Conservation (phyloP, 2,329 filamentous ascomycete genomes). For the Periconia macrospinosa region DNA sequence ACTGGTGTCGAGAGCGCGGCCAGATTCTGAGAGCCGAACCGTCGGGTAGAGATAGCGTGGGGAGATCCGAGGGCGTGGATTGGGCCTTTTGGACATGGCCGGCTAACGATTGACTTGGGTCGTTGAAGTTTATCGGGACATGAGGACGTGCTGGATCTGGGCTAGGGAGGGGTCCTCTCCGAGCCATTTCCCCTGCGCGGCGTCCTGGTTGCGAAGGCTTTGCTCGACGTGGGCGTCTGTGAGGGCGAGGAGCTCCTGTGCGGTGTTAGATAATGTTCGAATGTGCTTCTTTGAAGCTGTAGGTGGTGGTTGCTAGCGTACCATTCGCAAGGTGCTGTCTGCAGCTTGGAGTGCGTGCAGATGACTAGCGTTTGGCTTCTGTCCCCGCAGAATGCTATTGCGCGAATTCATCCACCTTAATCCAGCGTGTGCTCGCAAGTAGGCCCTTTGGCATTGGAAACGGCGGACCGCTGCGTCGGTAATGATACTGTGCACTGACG, state of each 20-base stretch:
- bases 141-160: slow-evolving; percentile 48
- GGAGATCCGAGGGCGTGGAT: too few species aligned
- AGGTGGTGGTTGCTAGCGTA: slow-evolving; percentile 38
- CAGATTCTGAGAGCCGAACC: too few species aligned
- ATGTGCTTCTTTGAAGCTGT: too few species aligned
- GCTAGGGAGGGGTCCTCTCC: slow-evolving; percentile 61
- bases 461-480: slow-evolving; percentile 62
- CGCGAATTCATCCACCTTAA: slow-evolving; percentile 62
- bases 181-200: slow-evolving; percentile 62
- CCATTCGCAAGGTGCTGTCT: slow-evolving; percentile 52
- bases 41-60: too few species aligned
- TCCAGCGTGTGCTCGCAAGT: slow-evolving; percentile 60
- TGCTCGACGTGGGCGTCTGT: slow-evolving; percentile 60
- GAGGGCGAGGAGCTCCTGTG: slow-evolving; percentile 59
- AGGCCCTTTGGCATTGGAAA: slow-evolving; percentile 64
- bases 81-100: too few species aligned
- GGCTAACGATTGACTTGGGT: too few species aligned
- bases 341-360: slow-evolving; percentile 52
- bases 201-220: slow-evolving; percentile 58
- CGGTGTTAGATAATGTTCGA: slow-evolving; percentile 15
- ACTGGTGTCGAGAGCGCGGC: too few species aligned
- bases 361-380: slow-evolving; percentile 52
- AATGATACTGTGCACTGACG: slow-evolving; percentile 54
- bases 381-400: slow-evolving; percentile 53
- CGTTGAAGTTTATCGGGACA: slow-evolving; percentile 27